Evolutionary conservation across 2,329 filamentous ascomycete genomes (phyloP), one percentile per base, ranked within the genome.

Genomic region (Cytospora leucostoma): DNA sequence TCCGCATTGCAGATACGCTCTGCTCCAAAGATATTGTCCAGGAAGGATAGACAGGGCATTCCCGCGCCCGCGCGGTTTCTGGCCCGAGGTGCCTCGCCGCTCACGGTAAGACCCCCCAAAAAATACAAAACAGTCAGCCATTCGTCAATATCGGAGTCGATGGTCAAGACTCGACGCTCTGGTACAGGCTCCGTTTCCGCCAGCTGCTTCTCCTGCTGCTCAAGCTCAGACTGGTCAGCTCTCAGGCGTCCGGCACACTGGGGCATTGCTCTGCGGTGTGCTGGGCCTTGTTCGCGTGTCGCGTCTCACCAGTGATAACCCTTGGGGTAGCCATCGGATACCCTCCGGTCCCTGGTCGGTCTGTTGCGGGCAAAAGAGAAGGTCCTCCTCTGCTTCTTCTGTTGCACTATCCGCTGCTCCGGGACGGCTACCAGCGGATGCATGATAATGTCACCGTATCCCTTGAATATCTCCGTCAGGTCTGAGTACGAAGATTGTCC

Each of bases 241-340:
- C 27, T 8, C 17, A 4, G 4, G 40, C n/a, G 17, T 8, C 40
- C 40, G 3, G 17, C 40, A 19, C 40, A 40, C 38, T 17, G 15
- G 15, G 2, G 15, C 12, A 40, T 6, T 7, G 7, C 38, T 7
- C 17, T 2, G 10, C 17, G 40, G 17, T n/a, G 10, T n/a, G 10
- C 8, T n/a, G 40, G 7, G 19, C 44, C 44, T n/a, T 47, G 10
- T 47, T 27, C n/a, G 21, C 44, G 3, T 47, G 44, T 47, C 7
- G n/a, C 2, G 19, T 47, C 44, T 61, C 40, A 61, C 51, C 51
- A 61, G 19, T 61, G 51, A 32, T 61, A 61, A 0, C 54, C 10
- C 19, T 35, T 49, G n/a, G 51, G 59, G 49, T 55, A 61, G 34
- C 59, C 50, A 4, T 21, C 12, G n/a, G n/a, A 19, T 8, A 47